Base-by-base conservation (phyloP, 2,329 filamentous ascomycete species). In the Tolypocladium sp. region DNA sequence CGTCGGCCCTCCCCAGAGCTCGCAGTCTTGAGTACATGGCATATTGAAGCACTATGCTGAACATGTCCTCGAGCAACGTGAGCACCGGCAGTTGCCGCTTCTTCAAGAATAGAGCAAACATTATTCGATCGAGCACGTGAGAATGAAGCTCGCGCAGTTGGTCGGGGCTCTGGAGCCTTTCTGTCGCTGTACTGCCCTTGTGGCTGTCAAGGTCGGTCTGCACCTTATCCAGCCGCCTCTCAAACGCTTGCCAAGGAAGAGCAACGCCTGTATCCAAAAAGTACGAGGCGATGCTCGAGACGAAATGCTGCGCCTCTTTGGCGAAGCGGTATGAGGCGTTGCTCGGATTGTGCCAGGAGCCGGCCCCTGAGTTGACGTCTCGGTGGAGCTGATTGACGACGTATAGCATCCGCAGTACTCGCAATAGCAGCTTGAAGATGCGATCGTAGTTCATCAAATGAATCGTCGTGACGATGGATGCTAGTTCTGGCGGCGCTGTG, bases 371-470 rank as follows among this genome's bases (percentile, higher is more conserved):
- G 58, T 76, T 82, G 2, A 82, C 78, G 66, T 87, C 82, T 27
- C 80, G 81, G 62, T 84, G 84, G 9, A 91, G 77, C 60, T 85
- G 80, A 58, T 86, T 84, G 13, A 88, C 83, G 0, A 92, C 86
- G 61, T 89, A 92, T 5, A 91, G 77, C 83, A 97, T 87, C 40
- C 94, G 85, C 15, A 91, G 72, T 1, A 96, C 76, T 3, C 90
- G 85, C 3, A 97, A 77, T 0, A 97, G 76, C 20, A 91, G 81
- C 65, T 86, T 89, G 76, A 97, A 97, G 41, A 97, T 82, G 54
- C 81, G 80, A 70, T 97, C 94, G 67, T 97, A 97, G 65, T 91
- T 91, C 58, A 85, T 77, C 13, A 97, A 75, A 1, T 88, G 82
- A 0, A 79, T 71, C 0, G 85, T 79, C 0, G 91, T 92, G 49